Conservation (phyloP, 2,329 filamentous ascomycete species). For the Xenoacremonium recifei region DNA sequence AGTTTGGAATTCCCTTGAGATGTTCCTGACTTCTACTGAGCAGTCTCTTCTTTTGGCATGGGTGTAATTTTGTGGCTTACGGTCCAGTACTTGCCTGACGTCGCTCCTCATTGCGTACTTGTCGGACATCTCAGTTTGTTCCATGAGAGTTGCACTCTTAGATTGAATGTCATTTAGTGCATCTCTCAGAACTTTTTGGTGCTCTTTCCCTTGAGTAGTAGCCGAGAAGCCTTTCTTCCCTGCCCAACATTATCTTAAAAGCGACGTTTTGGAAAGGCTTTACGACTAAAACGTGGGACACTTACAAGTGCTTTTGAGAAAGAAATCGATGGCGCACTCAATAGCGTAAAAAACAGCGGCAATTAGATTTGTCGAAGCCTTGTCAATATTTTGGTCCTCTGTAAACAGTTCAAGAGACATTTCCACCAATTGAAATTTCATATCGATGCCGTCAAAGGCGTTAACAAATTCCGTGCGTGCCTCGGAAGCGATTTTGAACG, state of each 20-base stretch:
- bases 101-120: background rate
- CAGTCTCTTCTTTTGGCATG: too few relatives aligned
- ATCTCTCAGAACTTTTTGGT: background rate
- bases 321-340: constrained; percentile 7
- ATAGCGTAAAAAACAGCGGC: background rate
- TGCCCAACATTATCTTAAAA: background rate
- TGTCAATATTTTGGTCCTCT: background rate
- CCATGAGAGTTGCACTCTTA: constrained; percentile 3
- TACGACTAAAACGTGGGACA: background rate
- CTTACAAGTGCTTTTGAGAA: constrained; percentile 4
- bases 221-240: background rate
- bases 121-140: constrained; percentile 2
- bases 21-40: too few relatives aligned
- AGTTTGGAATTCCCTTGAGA: too few relatives aligned
- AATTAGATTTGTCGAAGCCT: background rate
- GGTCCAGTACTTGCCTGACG: too few relatives aligned
- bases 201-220: background rate
- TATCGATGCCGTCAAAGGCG: constrained; percentile 2
- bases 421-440: constrained; percentile 6
- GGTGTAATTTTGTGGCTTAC: too few relatives aligned
- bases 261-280: background rate
- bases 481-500: background rate
- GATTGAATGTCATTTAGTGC: background rate
- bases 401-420: constrained; percentile 4
- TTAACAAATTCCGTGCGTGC: background rate